These are phyloP conservation scores for Tricholoma flavovirens DNA, from an alignment of 768 basidiomycete genomes.

Conservation along the genomic window DNA sequence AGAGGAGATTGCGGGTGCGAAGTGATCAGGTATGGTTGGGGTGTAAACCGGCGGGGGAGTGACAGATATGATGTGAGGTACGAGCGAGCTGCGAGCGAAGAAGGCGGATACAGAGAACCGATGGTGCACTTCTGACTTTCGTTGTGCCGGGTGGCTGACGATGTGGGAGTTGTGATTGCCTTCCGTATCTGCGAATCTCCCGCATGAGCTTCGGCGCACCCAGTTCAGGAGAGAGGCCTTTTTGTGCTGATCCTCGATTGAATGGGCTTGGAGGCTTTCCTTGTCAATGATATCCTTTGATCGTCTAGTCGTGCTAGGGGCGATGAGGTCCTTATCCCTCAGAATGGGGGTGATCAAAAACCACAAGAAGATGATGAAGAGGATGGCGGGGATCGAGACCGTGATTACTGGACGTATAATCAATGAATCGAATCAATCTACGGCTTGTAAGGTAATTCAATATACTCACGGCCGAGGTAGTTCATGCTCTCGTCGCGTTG, in stretches of 20 bases:
- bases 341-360: constrained; percentile 20
- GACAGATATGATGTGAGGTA: constrained; percentile 10
- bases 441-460: background rate
- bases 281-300: constrained; percentile 4
- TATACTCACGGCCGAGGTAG: background rate
- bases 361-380: constrained; percentile 20
- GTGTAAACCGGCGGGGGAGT: constrained; percentile 5
- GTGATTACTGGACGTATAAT: constrained; percentile 15
- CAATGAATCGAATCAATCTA: background rate
- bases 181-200: constrained; percentile 18
- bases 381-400: constrained; percentile 15
- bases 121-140: background rate
- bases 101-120: constrained; percentile 2
- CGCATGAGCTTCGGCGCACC: constrained; percentile 25
- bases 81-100: constrained; percentile 12
- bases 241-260: constrained; percentile 10
- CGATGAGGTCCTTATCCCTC: constrained; percentile 3
- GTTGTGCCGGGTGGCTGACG: background rate
- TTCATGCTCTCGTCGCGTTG: background rate
- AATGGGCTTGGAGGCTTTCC: constrained; percentile 4
- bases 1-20: background rate
- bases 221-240: constrained; percentile 18
- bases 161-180: background rate
- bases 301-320: background rate
- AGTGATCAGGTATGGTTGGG: background rate